Evolutionary conservation across 192 early-diverging fungal genomes (phyloP).

Genomic region (Rhizophagus prolifer): DNA sequence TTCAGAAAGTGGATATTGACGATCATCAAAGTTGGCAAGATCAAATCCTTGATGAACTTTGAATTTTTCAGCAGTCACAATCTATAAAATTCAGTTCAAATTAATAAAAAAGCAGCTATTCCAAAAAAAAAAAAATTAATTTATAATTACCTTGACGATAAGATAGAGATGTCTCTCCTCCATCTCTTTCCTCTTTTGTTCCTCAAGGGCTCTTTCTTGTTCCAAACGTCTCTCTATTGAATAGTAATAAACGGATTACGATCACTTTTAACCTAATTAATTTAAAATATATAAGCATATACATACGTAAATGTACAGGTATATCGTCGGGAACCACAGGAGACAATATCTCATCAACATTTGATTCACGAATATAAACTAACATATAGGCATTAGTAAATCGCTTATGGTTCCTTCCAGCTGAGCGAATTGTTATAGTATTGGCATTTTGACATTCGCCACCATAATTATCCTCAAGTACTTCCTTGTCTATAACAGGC

Average conservation of each 20-base stretch:
- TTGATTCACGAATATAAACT: conserved; percentile 87
- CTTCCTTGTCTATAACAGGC: conserved; percentile 75
- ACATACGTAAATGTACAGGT: conserved; percentile 72
- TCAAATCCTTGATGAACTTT: conserved; percentile 81
- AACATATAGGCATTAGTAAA: conserved; percentile 96
- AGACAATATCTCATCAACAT: conserved; percentile 69
- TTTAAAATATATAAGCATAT: not conserved
- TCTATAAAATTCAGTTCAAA: conserved; percentile 27
- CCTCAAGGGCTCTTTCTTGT: conserved; percentile 60
- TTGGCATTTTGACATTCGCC: conserved; percentile 60
- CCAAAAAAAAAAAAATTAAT: not conserved
- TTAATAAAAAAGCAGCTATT: not conserved
- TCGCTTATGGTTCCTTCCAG: too few relatives aligned
- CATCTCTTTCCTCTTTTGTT: conserved; percentile 62
- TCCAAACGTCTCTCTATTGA: conserved; percentile 51
- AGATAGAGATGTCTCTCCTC: conserved; percentile 71
- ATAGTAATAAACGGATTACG: not conserved
- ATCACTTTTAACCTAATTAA: not conserved
- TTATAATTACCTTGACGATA: conserved; percentile 49
- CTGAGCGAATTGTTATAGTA: conserved; percentile 7
- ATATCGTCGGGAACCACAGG: conserved; percentile 69
- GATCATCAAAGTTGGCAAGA: conserved; percentile 70
- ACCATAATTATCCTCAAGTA: conserved; percentile 94
- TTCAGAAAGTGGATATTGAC: conserved; percentile 34
- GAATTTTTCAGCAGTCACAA: conserved; percentile 71